Percentiles rank a stretch among this genome's conserved stretches.
These are phyloP conservation scores for Skeletonema grethae DNA, from an alignment of 108 stramenopile species.

Conservation along the genomic window DNA sequence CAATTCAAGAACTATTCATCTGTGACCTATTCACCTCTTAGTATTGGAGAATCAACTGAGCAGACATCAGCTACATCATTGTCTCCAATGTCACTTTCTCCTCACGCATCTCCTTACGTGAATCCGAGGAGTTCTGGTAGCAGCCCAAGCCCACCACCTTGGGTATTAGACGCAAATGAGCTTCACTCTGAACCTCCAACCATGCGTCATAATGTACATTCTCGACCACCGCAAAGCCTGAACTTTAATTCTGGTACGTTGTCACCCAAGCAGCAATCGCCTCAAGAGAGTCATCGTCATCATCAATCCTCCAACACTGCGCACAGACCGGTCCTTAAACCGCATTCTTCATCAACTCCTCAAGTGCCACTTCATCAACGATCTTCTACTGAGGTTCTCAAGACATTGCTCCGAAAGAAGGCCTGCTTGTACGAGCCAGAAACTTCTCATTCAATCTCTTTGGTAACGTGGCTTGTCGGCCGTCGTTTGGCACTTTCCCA, in stretches of 20 bases:
- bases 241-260: not conserved
- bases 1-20: constrained; percentile 26
- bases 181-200: constrained; percentile 25
- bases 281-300: constrained; percentile 11
- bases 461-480: constrained; percentile 89
- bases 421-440: constrained; percentile 89
- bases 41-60: constrained; percentile 45
- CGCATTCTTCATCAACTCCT: constrained; percentile 19
- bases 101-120: constrained; percentile 31
- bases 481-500: constrained; percentile 68
- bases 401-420: constrained; percentile 88
- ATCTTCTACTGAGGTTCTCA: constrained; percentile 79
- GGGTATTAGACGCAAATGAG: constrained; percentile 42
- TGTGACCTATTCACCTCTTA: constrained; percentile 30
- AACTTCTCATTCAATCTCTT: constrained; percentile 79
- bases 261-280: constrained; percentile 10
- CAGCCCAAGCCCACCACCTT: constrained; percentile 19
- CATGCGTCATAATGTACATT: constrained; percentile 7
- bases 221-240: not conserved
- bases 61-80: constrained; percentile 47
- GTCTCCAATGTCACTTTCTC: constrained; percentile 39
- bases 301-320: constrained; percentile 5
- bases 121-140: constrained; percentile 15
- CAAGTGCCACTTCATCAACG: constrained; percentile 34
- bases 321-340: constrained; percentile 10